phyloP scores from a whole-genome alignment of 1,139 yeast genomes.

The Candida neerlandica region DNA sequence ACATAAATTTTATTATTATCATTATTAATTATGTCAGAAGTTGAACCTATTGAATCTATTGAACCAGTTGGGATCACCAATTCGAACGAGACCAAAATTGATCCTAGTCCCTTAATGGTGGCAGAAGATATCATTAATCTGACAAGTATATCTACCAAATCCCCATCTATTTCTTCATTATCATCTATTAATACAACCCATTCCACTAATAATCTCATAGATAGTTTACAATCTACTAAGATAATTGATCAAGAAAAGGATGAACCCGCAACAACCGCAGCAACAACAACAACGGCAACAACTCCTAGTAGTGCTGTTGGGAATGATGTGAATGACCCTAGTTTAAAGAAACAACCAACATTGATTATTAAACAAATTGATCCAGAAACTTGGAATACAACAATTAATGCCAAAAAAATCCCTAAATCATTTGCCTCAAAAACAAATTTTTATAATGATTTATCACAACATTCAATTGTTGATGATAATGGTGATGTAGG shows the following conservation, averaged over 20 bases:
- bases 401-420: slow-evolving; percentile 3
- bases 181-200: slow-evolving; percentile 30
- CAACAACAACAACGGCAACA: slow-evolving; percentile 3
- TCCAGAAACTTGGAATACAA: slow-evolving; percentile 1
- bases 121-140: not conserved
- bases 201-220: slow-evolving; percentile 36
- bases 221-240: slow-evolving; percentile 27
- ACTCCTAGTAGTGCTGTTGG: too few species aligned
- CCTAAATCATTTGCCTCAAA: slow-evolving; percentile 17
- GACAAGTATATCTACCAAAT: slow-evolving; percentile 3
- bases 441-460: slow-evolving; percentile 14
- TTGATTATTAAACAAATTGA: slow-evolving; percentile 5
- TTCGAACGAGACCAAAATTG: not conserved
- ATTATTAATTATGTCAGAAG: not conserved
- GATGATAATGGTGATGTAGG: too few species aligned
- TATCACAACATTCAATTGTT: slow-evolving; percentile 4
- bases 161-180: slow-evolving; percentile 25
- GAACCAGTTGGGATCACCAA: not conserved
- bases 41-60: not conserved
- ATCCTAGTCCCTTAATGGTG: not conserved
- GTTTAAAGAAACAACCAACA: too few species aligned
- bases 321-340: too few species aligned
- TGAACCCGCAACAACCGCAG: slow-evolving; percentile 1
- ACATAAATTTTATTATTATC: not conserved
- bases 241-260: slow-evolving; percentile 1